Evolutionary conservation across 2,329 filamentous ascomycete species (phyloP).

Genomic region (Macrophomina phaseolina): DNA sequence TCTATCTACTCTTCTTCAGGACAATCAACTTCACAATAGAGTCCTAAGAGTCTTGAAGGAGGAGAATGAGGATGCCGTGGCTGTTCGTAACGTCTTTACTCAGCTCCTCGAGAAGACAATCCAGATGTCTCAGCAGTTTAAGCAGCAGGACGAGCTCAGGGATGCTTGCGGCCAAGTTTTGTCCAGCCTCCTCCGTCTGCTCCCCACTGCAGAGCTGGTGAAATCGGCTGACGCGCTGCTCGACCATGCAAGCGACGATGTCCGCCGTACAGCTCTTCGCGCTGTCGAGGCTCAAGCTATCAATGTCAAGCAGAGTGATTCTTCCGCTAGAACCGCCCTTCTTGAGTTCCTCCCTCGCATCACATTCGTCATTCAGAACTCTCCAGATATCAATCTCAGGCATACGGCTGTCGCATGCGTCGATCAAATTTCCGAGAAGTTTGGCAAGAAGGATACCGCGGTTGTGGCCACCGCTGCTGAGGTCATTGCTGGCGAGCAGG

Average conservation of each 20-base stretch:
- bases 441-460: slow-evolving; percentile 87
- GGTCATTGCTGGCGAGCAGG: slow-evolving; percentile 76
- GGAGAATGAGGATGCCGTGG: slow-evolving; percentile 35
- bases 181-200: slow-evolving; percentile 78
- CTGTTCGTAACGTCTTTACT: slow-evolving; percentile 41
- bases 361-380: slow-evolving; percentile 75
- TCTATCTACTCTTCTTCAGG: slow-evolving; percentile 44
- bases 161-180: slow-evolving; percentile 69
- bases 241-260: slow-evolving; percentile 72
- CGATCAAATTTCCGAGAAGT: slow-evolving; percentile 91
- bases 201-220: slow-evolving; percentile 88
- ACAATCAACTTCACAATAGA: slow-evolving; percentile 40
- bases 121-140: slow-evolving; percentile 68
- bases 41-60: slow-evolving; percentile 39
- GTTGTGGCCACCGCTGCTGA: slow-evolving; percentile 76
- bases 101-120: slow-evolving; percentile 50
- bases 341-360: slow-evolving; percentile 81
- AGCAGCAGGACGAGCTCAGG: slow-evolving; percentile 45
- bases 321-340: slow-evolving; percentile 70
- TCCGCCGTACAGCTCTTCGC: slow-evolving; percentile 73
- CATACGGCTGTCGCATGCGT: slow-evolving; percentile 87
- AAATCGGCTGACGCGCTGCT: slow-evolving; percentile 84
- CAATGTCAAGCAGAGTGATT: slow-evolving; percentile 72
- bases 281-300: slow-evolving; percentile 80
- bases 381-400: slow-evolving; percentile 75